Conservation (phyloP, 306 rosid species). For the Cucurbita maxima region DNA sequence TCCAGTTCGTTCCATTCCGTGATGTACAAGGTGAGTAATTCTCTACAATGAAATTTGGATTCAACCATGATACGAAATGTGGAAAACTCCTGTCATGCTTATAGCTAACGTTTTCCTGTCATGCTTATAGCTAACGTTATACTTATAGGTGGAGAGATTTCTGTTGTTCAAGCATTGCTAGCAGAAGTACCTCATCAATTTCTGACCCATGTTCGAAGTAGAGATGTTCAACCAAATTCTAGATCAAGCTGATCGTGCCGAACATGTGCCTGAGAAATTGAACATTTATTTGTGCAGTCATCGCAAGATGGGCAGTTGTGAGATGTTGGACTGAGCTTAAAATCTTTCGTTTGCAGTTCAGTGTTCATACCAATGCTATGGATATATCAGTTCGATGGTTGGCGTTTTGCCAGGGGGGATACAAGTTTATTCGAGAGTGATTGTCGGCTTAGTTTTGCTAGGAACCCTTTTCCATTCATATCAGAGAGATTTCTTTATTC, state of each 20-base stretch:
- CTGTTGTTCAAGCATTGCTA: constrained; percentile 89
- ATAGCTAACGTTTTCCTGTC: not conserved
- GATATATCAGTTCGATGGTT: not conserved
- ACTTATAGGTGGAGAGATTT: constrained; percentile 70
- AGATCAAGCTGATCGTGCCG: constrained; percentile 37
- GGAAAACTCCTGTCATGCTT: not conserved
- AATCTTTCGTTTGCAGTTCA: not conserved
- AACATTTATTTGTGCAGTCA: constrained; percentile 13
- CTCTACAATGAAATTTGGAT: not conserved
- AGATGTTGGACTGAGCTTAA: not conserved
- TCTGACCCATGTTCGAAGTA: constrained; percentile 71
- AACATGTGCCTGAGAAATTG: constrained; percentile 8
- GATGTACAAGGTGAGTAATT: constrained; percentile 68
- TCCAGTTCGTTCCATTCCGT: constrained; percentile 88
- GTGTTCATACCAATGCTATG: not conserved
- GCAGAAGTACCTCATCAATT: constrained; percentile 90
- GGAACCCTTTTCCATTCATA: not conserved
- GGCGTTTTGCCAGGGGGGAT: not conserved
- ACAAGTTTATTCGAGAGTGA: not conserved
- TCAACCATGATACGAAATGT: not conserved
- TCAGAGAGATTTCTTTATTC: not conserved
- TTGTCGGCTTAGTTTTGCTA: not conserved
- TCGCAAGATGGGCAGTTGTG: constrained; percentile 8
- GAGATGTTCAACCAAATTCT: constrained; percentile 59
- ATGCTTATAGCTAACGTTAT: not conserved